These are phyloP conservation scores for Colletotrichum liriopes DNA, from an alignment of 2,329 filamentous ascomycete species.

Conservation along the genomic window DNA sequence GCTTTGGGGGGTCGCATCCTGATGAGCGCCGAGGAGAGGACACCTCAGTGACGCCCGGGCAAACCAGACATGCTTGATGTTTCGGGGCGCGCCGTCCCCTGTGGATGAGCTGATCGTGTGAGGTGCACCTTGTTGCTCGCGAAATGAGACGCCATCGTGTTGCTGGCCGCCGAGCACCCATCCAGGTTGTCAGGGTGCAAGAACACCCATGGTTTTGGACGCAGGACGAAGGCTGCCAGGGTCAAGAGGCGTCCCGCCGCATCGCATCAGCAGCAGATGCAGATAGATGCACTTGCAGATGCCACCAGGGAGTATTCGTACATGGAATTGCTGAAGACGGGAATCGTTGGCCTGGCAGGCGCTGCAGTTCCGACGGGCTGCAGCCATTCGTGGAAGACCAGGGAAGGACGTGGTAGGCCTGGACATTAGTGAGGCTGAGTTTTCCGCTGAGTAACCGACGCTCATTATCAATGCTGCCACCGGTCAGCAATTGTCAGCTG, in stretches of 20 bases:
- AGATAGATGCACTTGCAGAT: not conserved
- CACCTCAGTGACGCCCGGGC: no score
- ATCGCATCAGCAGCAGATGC: not conserved
- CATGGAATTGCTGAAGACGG: constrained; percentile 5
- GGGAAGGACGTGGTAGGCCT: constrained; percentile 10
- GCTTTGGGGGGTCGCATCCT: no score
- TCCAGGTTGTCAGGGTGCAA: not conserved
- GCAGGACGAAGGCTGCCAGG: not conserved
- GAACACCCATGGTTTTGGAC: no score
- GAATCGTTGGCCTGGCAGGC: not conserved
- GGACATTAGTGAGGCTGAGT: constrained; percentile 27
- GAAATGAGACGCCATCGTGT: not conserved
- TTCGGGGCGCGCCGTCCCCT: not conserved
- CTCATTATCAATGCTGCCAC: constrained; percentile 30
- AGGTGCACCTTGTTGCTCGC: no score
- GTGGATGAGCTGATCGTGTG: no score
- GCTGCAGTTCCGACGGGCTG: not conserved
- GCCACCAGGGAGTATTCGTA: not conserved
- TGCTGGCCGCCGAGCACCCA: not conserved
- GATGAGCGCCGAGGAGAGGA: no score
- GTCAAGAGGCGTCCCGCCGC: not conserved
- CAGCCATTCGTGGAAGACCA: constrained; percentile 28
- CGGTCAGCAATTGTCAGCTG: constrained; percentile 20
- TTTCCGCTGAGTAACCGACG: constrained; percentile 24
- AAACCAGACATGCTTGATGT: not conserved